These are phyloP conservation scores for Shiraia sp. DNA, from an alignment of 2,329 filamentous ascomycete species.

Conservation along the genomic window DNA sequence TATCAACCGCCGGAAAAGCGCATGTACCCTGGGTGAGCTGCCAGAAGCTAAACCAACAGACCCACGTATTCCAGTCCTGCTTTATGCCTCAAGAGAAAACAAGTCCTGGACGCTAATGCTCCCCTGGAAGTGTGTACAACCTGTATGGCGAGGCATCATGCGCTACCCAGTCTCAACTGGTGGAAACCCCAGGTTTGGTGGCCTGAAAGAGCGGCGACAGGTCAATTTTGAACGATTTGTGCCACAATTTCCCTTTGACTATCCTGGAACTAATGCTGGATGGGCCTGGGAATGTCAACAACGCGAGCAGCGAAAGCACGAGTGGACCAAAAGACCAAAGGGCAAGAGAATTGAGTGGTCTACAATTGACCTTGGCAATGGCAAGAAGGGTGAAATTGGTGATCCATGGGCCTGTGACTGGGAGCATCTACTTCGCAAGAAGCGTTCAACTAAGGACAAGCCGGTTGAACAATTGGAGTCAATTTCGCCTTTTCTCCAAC, in stretches of 20 bases:
- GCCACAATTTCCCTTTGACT: constrained; percentile 88
- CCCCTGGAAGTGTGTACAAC: constrained; percentile 86
- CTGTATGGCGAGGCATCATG: constrained; percentile 85
- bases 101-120: constrained; percentile 78
- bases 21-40: constrained; percentile 64
- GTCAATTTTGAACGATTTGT: constrained; percentile 76
- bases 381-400: constrained; percentile 80
- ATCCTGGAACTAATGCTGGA: constrained; percentile 77
- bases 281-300: constrained; percentile 75
- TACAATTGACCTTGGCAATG: constrained; percentile 72
- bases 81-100: constrained; percentile 64
- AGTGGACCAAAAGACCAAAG: constrained; percentile 79
- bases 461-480: constrained; percentile 5
- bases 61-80: constrained; percentile 75
- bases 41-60: constrained; percentile 65
- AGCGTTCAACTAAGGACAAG: constrained; percentile 5
- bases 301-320: constrained; percentile 59
- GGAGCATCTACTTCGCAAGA: constrained; percentile 62
- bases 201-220: constrained; percentile 77
- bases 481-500: constrained; percentile 27
- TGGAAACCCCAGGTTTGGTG: constrained; percentile 80
- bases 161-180: constrained; percentile 80
- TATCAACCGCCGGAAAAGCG: constrained; percentile 75
- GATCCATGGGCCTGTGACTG: constrained; percentile 83
- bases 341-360: constrained; percentile 79